Conservation (phyloP, 176 grass and related monocot genomes). For the Chrysopogon serrulatus region DNA sequence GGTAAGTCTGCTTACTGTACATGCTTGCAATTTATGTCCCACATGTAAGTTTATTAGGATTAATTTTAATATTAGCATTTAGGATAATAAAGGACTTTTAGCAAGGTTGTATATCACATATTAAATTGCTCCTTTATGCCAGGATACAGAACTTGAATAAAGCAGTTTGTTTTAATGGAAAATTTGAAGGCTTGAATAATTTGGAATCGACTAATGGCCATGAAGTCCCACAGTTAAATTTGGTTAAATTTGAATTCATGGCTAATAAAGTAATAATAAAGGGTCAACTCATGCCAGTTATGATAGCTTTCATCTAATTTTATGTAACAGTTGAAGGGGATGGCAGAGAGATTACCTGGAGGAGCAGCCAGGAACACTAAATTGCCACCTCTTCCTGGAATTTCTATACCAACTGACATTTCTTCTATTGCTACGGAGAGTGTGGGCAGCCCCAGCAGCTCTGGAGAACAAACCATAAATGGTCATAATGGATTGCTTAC, state of each 20-base stretch:
- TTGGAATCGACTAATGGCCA: not conserved
- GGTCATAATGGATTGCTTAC: conserved; percentile 42
- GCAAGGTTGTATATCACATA: not conserved
- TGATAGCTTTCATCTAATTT: conserved; percentile 4
- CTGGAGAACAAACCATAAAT: conserved; percentile 52
- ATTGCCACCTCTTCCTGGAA: conserved; percentile 50
- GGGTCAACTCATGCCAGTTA: not conserved
- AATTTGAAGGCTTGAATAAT: conserved; percentile 1
- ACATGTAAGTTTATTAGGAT: not conserved
- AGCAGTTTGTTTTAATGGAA: not conserved
- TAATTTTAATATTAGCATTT: not conserved
- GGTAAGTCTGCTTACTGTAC: conserved; percentile 40
- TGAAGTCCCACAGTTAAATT: not conserved
- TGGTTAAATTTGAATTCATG: not conserved
- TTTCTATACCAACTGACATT: conserved; percentile 45
- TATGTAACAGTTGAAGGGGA: conserved; percentile 77
- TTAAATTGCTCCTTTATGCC: not conserved
- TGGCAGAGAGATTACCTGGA: conserved; percentile 84
- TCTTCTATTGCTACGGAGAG: conserved; percentile 37
- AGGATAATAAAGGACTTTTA: not conserved
- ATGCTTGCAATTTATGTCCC: not conserved
- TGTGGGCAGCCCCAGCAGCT: conserved; percentile 43
- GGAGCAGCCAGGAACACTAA: conserved; percentile 56
- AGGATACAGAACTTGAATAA: not conserved
- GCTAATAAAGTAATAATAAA: not conserved